Evolutionary conservation across 805 yeast species (phyloP).

Genomic region (Candida quercuum): DNA sequence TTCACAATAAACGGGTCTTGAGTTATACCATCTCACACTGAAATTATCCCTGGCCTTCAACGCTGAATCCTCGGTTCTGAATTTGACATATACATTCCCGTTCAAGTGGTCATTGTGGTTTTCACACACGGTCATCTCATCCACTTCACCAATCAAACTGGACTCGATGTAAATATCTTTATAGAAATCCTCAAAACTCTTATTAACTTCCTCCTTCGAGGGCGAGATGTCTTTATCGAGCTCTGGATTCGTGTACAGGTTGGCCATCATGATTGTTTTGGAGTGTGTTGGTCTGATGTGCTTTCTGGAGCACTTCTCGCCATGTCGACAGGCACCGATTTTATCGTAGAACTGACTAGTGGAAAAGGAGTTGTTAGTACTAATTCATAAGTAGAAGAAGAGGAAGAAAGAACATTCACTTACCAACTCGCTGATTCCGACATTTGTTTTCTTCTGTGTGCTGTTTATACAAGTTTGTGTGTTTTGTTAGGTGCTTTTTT

Average conservation of each 20-base stretch:
- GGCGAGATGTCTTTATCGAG: slow-evolving; percentile 23
- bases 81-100: slow-evolving; percentile 81
- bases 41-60: slow-evolving; percentile 51
- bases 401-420: slow-evolving; percentile 2
- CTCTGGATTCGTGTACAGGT: slow-evolving; percentile 60
- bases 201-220: slow-evolving; percentile 33
- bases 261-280: slow-evolving; percentile 57
- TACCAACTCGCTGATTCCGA: slow-evolving; percentile 17
- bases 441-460: slow-evolving; percentile 5
- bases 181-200: slow-evolving; percentile 55
- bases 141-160: slow-evolving; percentile 45
- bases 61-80: slow-evolving; percentile 51
- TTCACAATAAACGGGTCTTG: slow-evolving; percentile 74
- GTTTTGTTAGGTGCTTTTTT: background rate
- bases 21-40: slow-evolving; percentile 78
- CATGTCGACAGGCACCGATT: slow-evolving; percentile 93
- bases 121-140: slow-evolving; percentile 69
- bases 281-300: slow-evolving; percentile 66
- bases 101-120: slow-evolving; percentile 76
- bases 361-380: slow-evolving; percentile 7
- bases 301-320: slow-evolving; percentile 75
- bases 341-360: slow-evolving; percentile 61
- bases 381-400: too few species aligned
- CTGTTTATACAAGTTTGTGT: too few species aligned
- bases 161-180: slow-evolving; percentile 68